These are phyloP conservation scores for Lactarius indigo DNA, from an alignment of 768 basidiomycete genomes.

Conservation along the genomic window DNA sequence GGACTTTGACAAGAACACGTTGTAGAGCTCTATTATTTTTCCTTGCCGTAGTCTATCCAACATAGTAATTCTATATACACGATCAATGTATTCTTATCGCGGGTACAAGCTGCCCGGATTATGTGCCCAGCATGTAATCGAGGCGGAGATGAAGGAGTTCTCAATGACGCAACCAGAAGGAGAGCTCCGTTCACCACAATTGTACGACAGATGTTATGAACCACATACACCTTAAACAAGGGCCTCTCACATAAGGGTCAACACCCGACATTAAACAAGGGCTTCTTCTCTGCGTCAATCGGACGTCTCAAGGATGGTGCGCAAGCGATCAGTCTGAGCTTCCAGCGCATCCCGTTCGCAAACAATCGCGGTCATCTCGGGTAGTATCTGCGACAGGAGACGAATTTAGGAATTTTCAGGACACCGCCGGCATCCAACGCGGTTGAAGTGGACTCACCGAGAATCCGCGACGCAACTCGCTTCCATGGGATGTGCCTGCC, in stretches of 20 bases:
- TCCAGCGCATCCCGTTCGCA: slow-evolving; percentile 10
- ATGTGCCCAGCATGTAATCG: too few species aligned
- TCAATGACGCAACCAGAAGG: background rate
- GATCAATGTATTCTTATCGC: background rate
- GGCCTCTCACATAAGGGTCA: background rate
- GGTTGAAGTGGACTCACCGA: background rate
- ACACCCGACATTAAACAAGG: background rate
- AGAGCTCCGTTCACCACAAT: background rate
- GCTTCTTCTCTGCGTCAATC: background rate
- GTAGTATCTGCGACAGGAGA: slow-evolving; percentile 1
- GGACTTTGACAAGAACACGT: background rate
- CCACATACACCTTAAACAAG: background rate
- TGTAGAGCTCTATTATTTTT: background rate
- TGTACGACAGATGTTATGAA: background rate
- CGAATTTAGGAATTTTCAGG: background rate
- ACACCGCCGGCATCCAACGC: too few species aligned
- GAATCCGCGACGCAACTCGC: background rate
- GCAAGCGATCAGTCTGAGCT: slow-evolving; percentile 7
- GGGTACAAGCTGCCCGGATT: background rate
- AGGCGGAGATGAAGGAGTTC: too few species aligned
- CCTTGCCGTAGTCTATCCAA: background rate
- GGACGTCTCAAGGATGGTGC: background rate
- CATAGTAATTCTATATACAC: background rate
- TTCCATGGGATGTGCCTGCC: background rate
- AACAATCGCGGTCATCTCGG: slow-evolving; percentile 11